Base-by-base conservation (phyloP, 2,329 filamentous ascomycete species). In the Amylocarpus encephaloides region DNA sequence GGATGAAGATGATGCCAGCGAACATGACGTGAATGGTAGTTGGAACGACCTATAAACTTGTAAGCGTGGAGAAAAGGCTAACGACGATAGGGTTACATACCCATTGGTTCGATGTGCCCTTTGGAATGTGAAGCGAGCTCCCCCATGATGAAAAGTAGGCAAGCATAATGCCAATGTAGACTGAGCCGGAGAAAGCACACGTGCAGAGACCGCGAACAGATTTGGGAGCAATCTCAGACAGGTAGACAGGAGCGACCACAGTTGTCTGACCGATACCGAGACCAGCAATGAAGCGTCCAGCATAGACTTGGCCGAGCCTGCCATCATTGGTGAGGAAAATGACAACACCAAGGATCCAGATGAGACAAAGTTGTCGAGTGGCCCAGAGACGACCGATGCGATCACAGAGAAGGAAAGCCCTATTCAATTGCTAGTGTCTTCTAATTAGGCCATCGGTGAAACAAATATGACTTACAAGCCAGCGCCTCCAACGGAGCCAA, bases 21-120 rank as follows among this genome's bases (percentile, higher is more conserved):
- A 91, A 89, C 62, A 89, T 89, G 66, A 92, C 73, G 64, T 92
- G 86, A 50, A 91, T 72, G 58, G 80, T 82, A 38, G 85, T 88
- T 0, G 87, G 86, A 0, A 88, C 77, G 39, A 85, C 74, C 78
- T 77, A 74, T 48, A 64, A 62, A n/a, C 16, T 70, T 70, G 53
- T 65, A 30, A 48, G 60, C 32, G 61, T 54, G 34, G 32, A n/a
- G 33, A 18, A 5, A 35, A 16, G 12, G 5, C 6, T 6, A 13
- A 7, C 22, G 7, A 26, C 22, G 11, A 16, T 5, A 13, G 2
- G 15, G n/a, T 10, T 13, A 56, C 63, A 48, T 61, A 67, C 65
- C 78, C 78, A 81, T 55, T 75, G 72, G 48, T 71, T 70, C 50
- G 71, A 68, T 2, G 69, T 71, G n/a, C 64, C 59, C 43, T 73